Percentiles rank a stretch among this genome's conserved stretches.
Evolutionary conservation across 2,329 filamentous ascomycete genomes (phyloP).

Genomic region (Verticillium albo-atrum): DNA sequence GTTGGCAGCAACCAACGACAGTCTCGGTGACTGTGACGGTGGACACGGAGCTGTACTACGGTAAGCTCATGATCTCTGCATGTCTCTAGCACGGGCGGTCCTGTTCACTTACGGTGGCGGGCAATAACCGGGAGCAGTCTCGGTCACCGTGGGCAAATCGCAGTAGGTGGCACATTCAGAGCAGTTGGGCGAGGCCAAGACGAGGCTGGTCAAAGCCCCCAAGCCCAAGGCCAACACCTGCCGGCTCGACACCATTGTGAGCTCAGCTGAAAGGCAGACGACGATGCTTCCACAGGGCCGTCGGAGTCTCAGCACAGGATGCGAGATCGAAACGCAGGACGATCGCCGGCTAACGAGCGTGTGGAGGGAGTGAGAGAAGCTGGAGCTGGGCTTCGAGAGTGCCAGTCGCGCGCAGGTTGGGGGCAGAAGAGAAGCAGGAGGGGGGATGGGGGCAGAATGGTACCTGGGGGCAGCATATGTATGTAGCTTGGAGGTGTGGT

Average conservation of each 20-base stretch:
- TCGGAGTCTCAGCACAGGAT: neutral
- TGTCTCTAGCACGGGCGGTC: neutral
- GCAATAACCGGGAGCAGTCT: neutral
- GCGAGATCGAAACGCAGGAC: neutral
- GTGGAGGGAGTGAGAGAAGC: neutral
- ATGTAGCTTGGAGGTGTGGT: neutral
- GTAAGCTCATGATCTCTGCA: neutral
- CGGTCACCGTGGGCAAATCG: neutral
- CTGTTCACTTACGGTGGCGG: neutral
- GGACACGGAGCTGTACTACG: neutral
- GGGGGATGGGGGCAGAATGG: neutral
- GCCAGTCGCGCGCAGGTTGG: neutral
- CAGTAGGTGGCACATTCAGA: neutral
- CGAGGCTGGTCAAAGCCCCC: neutral
- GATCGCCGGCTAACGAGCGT: neutral
- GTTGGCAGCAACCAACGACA: neutral
- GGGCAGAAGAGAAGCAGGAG: neutral
- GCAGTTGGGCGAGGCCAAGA: neutral
- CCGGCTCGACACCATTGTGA: neutral
- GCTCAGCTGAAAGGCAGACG: neutral
- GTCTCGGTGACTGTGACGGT: neutral
- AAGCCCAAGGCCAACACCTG: neutral
- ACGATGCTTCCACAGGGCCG: neutral
- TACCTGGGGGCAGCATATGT: conserved; percentile 1
- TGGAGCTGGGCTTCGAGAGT: neutral